Evolutionary conservation across 257 asterid genomes (phyloP), one percentile per base, ranked within the genome.

Genomic region (Verbena officinalis): DNA sequence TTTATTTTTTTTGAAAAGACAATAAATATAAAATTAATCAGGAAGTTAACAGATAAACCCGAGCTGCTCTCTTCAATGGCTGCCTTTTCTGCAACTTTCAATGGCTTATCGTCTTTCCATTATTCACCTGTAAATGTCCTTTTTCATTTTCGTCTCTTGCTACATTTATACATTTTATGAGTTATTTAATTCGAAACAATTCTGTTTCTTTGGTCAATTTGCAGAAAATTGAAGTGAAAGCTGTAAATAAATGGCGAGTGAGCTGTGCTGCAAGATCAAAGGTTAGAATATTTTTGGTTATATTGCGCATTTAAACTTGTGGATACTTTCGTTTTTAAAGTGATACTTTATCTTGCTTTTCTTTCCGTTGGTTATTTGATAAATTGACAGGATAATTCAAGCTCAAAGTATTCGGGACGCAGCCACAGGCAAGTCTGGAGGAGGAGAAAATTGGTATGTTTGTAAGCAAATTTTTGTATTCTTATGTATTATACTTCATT

Each of bases 381-480:
- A n/a, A n/a, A 71, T 71, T 73, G 64, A 56, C 77, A 89, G 95
- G 84, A 71, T n/a, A 65, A 43, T 20, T 75, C 83, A 19, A 75
- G 45, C 77, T 72, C 84, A 9, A 64, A 80, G 38, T 64, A 72
- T 45, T 76, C 84, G 36, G 85, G 83, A 33, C 73, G 83, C 43
- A 84, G 87, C 67, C 55, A 67, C 65, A 79, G 95, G 72, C 61
- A 70, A 23, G 78, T 87, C 15, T 89, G 95, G 97, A 87, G 97
- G 85, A 80, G 97, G 60, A 83, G 96, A 56, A 83, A 87, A 73
- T 80, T 87, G 97, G 97, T 92, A 82, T 51, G 55, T 4, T 33
- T 3, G 45, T 15, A 46, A 33, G 65, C 67, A 64, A 52, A 14
- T 55, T 19, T 9, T 51, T 12, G 5, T 54, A 11, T 7, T 38